Conservation (phyloP, 1,284 basidiomycete genomes). For the Schizophyllum amplum region DNA sequence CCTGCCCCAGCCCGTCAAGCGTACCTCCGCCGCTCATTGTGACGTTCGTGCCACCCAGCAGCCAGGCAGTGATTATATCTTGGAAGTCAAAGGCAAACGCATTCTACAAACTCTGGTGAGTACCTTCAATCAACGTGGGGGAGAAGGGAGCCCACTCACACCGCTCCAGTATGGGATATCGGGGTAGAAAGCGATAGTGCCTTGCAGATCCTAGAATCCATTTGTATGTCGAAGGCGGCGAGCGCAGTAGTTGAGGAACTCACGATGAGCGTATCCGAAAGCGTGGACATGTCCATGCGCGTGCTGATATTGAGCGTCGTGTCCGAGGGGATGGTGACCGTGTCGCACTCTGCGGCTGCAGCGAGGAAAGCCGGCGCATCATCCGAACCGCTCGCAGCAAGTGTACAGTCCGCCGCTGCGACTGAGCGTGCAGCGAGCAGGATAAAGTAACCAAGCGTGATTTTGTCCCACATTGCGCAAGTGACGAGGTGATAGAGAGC, state of each 20-base stretch:
- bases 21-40: constrained; percentile 50
- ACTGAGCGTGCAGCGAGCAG: not conserved
- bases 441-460: not conserved
- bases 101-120: constrained; percentile 32
- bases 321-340: constrained; percentile 33
- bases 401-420: not conserved
- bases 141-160: constrained; percentile 19
- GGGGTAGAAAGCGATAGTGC: constrained; percentile 42
- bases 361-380: constrained; percentile 29
- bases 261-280: constrained; percentile 44
- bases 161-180: constrained; percentile 47
- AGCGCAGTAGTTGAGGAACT: constrained; percentile 13
- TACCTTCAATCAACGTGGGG: not conserved
- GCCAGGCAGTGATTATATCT: constrained; percentile 53
- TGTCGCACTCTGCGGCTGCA: constrained; percentile 35
- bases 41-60: constrained; percentile 52
- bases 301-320: constrained; percentile 46
- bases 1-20: constrained; percentile 52
- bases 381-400: constrained; percentile 30
- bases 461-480: not conserved
- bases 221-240: no score
- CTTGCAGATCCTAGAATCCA: constrained; percentile 32
- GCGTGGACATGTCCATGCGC: constrained; percentile 45
- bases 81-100: constrained; percentile 49
- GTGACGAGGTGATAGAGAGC: not conserved